A percentile compares a stretch with the other conserved stretches of the same genome.
These are phyloP conservation scores for Jamesozyma rosinii DNA, from an alignment of 805 yeast genomes.

Conservation along the genomic window DNA sequence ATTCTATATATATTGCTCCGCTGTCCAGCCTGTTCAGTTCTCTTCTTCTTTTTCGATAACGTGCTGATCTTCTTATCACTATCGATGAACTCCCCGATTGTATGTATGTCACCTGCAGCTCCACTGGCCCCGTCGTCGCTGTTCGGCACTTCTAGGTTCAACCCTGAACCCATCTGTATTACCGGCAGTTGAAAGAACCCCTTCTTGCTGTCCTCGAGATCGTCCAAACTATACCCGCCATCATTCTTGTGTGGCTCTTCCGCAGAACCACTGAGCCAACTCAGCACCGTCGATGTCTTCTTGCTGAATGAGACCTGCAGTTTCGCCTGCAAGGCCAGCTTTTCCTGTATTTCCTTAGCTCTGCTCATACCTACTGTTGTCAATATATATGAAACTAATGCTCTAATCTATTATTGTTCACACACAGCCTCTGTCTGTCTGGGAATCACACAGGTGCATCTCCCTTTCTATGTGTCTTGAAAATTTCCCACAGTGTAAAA, in stretches of 20 bases:
- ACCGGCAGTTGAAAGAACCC: conserved; percentile 28
- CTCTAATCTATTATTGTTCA: too few relatives aligned
- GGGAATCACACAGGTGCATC: too few relatives aligned
- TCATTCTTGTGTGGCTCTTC: not conserved
- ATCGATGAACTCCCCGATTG: conserved; percentile 30
- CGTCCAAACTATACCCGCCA: conserved; percentile 3
- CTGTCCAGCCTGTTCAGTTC: conserved; percentile 5
- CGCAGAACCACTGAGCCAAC: conserved; percentile 19
- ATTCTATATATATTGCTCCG: conserved; percentile 19
- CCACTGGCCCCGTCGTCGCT: not conserved
- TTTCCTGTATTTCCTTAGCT: conserved; percentile 30
- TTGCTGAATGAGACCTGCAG: conserved; percentile 22
- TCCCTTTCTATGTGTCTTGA: too few relatives aligned
- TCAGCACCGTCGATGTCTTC: conserved; percentile 17
- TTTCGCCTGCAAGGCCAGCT: conserved; percentile 26
- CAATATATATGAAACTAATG: too few relatives aligned
- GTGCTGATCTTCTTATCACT: conserved; percentile 29
- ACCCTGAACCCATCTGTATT: conserved; percentile 26
- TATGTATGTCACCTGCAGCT: conserved; percentile 22
- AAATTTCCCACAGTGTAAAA: too few relatives aligned
- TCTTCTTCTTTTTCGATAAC: conserved; percentile 25
- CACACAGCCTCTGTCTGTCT: too few relatives aligned
- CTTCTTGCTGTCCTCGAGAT: conserved; percentile 15
- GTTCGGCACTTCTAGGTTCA: conserved; percentile 13
- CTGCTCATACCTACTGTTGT: too few relatives aligned